Evolutionary conservation across 192 early-diverging fungal genomes (phyloP).

Genomic region (Backusella luteola): DNA sequence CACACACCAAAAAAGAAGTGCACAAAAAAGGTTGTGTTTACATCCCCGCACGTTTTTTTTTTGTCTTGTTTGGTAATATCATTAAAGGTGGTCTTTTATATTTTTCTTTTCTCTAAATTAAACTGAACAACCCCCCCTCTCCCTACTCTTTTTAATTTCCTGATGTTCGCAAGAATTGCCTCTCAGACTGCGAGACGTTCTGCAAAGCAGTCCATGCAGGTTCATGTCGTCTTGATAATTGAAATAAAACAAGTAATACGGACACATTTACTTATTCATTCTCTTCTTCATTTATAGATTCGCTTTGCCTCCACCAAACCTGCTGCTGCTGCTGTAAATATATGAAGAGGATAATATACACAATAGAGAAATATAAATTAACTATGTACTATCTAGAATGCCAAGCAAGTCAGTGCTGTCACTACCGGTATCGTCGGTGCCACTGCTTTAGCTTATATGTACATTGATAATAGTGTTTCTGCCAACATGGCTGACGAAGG

Average conservation of each 20-base stretch:
- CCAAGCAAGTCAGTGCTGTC: constrained; percentile 34
- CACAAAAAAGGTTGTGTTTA: not conserved
- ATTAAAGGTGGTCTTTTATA: not conserved
- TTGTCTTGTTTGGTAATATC: not conserved
- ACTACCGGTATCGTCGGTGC: constrained; percentile 61
- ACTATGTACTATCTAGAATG: constrained; percentile 24
- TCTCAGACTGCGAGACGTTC: constrained; percentile 35
- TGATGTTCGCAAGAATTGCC: constrained; percentile 42
- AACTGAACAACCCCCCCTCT: constrained; percentile 1
- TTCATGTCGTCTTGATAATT: not conserved
- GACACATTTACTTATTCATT: not conserved
- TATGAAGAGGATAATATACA: not conserved
- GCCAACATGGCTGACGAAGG: constrained; percentile 91
- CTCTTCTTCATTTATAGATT: constrained; percentile 19
- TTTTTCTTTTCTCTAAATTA: not conserved
- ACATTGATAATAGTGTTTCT: constrained; percentile 46
- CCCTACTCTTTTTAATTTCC: constrained; percentile 7
- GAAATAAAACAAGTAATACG: no score
- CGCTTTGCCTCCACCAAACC: constrained; percentile 40
- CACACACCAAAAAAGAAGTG: not conserved
- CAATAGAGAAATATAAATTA: not conserved
- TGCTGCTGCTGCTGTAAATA: constrained; percentile 29
- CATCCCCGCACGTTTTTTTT: not conserved
- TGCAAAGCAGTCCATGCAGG: constrained; percentile 23
- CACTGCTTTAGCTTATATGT: constrained; percentile 48